Evolutionary conservation across 257 asterid species (phyloP).

Genomic region (Linaria vulgaris): DNA sequence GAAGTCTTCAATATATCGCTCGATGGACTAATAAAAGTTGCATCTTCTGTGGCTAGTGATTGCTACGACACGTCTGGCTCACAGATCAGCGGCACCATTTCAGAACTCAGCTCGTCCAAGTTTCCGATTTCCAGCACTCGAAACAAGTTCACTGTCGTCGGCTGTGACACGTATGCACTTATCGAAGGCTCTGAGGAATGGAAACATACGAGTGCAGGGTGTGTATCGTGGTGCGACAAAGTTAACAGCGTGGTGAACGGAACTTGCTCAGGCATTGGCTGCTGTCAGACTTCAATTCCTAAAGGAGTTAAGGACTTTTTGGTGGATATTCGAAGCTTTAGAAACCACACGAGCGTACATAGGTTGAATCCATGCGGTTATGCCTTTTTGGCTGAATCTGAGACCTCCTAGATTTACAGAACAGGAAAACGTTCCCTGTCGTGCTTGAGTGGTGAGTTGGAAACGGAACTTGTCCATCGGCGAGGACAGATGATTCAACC

Average conservation of each 20-base stretch:
- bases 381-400: constrained; percentile 32
- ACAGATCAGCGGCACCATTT: neutral
- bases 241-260: constrained; percentile 9
- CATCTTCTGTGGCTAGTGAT: constrained; percentile 19
- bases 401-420: constrained; percentile 22
- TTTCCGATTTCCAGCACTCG: constrained; percentile 22
- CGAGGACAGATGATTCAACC: constrained; percentile 11
- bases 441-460: constrained; percentile 38
- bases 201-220: constrained; percentile 14
- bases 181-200: neutral
- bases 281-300: constrained; percentile 37
- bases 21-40: constrained; percentile 21
- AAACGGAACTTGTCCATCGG: constrained; percentile 25
- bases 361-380: constrained; percentile 34
- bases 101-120: neutral
- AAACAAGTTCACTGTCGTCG: constrained; percentile 30
- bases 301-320: constrained; percentile 10
- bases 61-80: constrained; percentile 25
- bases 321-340: constrained; percentile 19
- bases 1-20: constrained; percentile 25
- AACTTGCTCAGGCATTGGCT: constrained; percentile 37
- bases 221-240: neutral
- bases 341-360: constrained; percentile 20
- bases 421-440: constrained; percentile 21
- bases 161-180: constrained; percentile 36